Evolutionary conservation across 2,329 filamentous ascomycete genomes (phyloP), one percentile per base, ranked within the genome.

Genomic region (Aureobasidium mangrovei): DNA sequence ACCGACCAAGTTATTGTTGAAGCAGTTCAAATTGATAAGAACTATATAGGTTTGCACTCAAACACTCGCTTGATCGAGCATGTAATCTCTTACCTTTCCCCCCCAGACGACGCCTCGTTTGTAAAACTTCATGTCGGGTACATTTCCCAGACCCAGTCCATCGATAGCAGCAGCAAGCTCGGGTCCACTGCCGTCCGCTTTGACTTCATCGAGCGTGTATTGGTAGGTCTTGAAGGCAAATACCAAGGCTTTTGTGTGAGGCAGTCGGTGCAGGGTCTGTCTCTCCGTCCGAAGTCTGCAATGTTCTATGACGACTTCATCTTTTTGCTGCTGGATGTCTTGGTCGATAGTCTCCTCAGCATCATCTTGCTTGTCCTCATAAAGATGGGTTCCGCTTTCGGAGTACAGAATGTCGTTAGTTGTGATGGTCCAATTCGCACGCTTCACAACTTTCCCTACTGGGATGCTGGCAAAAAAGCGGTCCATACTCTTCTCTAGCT

Each of bases 211-310:
- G 6, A 85, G 64, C 1, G 74, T 72, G 64, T 84, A 83, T 55
- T 74, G 68, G 64, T 83, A 84, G 12, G 82, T 84, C 65, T 83
- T 82, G 64, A 84, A 80, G 0, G 71, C 74, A 67, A 85, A 85
- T 0, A 83, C 73, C 24, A 84, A 47, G 6, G 79, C 80, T 51
- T 71, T 70, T 0, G 72, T 77, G 45, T 67, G 59, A 3, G 79
- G 79, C 28, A 85, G 64, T 1, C 82, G 73, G 67, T 83, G 80
- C 33, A 85, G 64, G 0, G 79, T 81, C 69, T 85, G 82, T 32
- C 80, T 69, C 65, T 85, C 82, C 58, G 73, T 78, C 3, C 82
- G 70, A 26, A 85, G 53, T 28, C 69, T 60, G 33, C 68, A 71
- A 57, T 75, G 69, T 28, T 73, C 66, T 9, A 79, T 57, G 1